Evolutionary conservation across 2,329 filamentous ascomycete genomes (phyloP), one percentile per base, ranked within the genome.

Genomic region (Trichophyton schoenleinii): DNA sequence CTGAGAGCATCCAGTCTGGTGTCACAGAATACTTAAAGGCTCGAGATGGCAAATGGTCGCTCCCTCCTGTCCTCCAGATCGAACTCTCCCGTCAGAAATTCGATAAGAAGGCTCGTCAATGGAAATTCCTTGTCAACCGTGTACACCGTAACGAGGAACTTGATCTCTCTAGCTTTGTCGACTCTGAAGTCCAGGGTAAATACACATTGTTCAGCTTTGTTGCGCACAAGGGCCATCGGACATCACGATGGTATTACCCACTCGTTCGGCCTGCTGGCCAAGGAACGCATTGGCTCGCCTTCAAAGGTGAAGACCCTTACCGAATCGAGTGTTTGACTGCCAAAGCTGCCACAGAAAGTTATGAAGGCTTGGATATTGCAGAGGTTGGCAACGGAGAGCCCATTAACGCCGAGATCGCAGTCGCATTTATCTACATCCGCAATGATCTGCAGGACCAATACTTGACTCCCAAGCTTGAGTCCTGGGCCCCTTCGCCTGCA

Each of bases 121-220:
- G 83, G 79, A 78, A 80, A 58, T 79, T 85, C 64, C 68, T 83
- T 4, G 75, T 79, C 59, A 78, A 84, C 67, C 77, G 77, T 48
- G 79, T 86, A n/a, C 73, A 77, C 2, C 66, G 85, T 13, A 76
- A 84, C 59, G 82, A 86, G 60, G 71, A 77, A 9, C 68, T 85
- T 28, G 75, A 75, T 49, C 70, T 84, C n/a, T 67, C 70, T 0
- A 66, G 69, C 3, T 72, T 68, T 61, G 68, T 72, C 1, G 62
- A 69, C 18, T 69, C 73, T 36, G 68, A 65, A 1, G 67, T 74
- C 28, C 73, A 68, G 7, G 73, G 72, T 11, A 68, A 74, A 9
- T 86, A 85, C 67, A 79, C 78, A 1, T 75, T 86, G 0, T 85
- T 83, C 64, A 82, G 82, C 2, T 81, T 85, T 64, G 73, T 85